phyloP scores from a whole-genome alignment of 768 basidiomycete genomes.

The Pulveroboletus sp. region DNA sequence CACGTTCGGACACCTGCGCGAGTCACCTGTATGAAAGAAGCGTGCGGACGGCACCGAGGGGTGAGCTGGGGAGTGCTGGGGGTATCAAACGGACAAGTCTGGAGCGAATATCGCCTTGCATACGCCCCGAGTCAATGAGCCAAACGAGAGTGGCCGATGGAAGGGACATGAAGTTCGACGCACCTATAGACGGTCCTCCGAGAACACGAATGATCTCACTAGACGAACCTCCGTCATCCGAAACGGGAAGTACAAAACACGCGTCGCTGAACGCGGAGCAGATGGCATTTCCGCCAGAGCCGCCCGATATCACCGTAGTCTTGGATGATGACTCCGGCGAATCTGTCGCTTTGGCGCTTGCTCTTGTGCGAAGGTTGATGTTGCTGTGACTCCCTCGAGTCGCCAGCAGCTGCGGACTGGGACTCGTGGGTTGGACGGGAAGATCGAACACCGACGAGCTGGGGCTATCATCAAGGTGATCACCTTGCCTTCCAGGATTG shows the following conservation, averaged over 20 bases:
- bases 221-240: constrained; percentile 93
- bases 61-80: constrained; percentile 48
- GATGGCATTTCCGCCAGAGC: constrained; percentile 92
- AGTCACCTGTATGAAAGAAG: constrained; percentile 82
- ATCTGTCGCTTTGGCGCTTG: constrained; percentile 2
- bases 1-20: too few relatives aligned
- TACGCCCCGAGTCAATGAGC: constrained; percentile 2
- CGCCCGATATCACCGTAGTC: constrained; percentile 81
- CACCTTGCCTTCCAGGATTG: constrained; percentile 3
- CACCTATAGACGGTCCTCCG: constrained; percentile 81
- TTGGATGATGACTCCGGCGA: constrained; percentile 30
- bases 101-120: constrained; percentile 79
- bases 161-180: constrained; percentile 11
- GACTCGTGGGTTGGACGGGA: constrained; percentile 40
- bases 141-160: constrained; percentile 7
- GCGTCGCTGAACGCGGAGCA: constrained; percentile 76
- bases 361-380: constrained; percentile 2
- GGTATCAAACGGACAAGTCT: constrained; percentile 87
- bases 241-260: constrained; percentile 86
- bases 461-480: constrained; percentile 42
- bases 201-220: constrained; percentile 92
- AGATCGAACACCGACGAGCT: constrained; percentile 75
- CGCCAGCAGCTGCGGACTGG: constrained; percentile 18
- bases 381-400: constrained; percentile 7
- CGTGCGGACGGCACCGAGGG: constrained; percentile 66